Evolutionary conservation across 1,284 basidiomycete genomes (phyloP), one percentile per base, ranked within the genome.

Genomic region (Serendipita sp.): DNA sequence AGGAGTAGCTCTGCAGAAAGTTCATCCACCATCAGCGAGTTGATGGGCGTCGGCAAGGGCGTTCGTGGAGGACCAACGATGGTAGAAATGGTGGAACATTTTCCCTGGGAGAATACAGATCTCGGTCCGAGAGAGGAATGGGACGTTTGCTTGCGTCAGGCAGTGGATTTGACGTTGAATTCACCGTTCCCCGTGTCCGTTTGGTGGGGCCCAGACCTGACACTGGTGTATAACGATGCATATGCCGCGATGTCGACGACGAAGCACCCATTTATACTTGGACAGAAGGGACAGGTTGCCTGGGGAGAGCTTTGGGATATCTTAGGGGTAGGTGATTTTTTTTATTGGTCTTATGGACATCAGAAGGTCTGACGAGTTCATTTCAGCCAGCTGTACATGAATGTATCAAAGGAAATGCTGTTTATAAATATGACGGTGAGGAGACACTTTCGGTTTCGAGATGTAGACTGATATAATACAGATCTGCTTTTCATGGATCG

Each of bases 251-350:
- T 63, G 55, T 17, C 34, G 41, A 42, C 50, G 34, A 30, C 34
- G 1, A 60, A 53, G 45, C 60, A 64, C n/a, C 60, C 60, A n/a
- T 10, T 26, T 8, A 61, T 64, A 2, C 53, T 49, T 61, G 63
- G 43, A 10, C 41, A 50, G 44, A 35, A 30, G 12, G 63, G 42
- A 17, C 26, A 30, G 0, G 60, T 12, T n/a, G 60, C 63, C 35
- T 61, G 63, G 60, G 50, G 53, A 6, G 64, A 65, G 34, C 22
- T 63, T 5, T 65, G 61, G 61, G 62, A 60, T 15, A 17, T 22
- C 5, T 34, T 65, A 44, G 44, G 60, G 5, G 35, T 38, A 12
- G 35, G 35, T 12, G 5, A 6, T 12, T 38, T 50, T 30, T 50
- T 50, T 5, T 1, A 1, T 10, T 50, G 22, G 47, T 10, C 15